Percentiles rank a stretch among this genome's conserved stretches.
phyloP scores from a whole-genome alignment of 176 grass and related monocot species.

The Rhynchospora tenuis region DNA sequence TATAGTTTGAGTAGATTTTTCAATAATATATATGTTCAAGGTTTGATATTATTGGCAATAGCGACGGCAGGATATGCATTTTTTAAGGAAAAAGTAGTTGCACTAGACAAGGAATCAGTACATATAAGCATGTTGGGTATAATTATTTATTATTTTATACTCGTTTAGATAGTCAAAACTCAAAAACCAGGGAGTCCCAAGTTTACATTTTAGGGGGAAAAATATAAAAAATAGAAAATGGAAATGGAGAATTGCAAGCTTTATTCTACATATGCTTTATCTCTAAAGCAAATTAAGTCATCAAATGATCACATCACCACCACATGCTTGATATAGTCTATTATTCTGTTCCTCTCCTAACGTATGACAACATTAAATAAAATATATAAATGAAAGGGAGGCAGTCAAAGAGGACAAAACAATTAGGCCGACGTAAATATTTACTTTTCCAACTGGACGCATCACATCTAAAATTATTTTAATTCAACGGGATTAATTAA shows the following conservation, averaged over 20 bases:
- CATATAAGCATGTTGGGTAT: neutral
- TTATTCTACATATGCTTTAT: neutral
- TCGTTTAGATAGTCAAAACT: neutral
- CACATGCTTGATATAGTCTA: neutral
- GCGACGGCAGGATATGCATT: neutral
- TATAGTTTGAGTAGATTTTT: too few relatives aligned
- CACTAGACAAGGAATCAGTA: neutral
- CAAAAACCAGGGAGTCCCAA: neutral
- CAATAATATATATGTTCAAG: too few relatives aligned
- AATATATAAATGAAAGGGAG: neutral
- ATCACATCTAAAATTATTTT: neutral
- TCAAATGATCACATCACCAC: neutral
- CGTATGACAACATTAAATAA: neutral
- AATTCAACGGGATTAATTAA: neutral
- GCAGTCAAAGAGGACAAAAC: neutral
- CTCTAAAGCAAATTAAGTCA: neutral
- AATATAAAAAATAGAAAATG: neutral
- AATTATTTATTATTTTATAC: neutral
- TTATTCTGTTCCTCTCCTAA: neutral
- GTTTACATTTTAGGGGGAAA: neutral
- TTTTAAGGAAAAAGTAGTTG: neutral
- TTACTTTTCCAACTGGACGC: conserved; percentile 20
- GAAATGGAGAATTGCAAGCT: neutral
- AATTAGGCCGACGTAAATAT: conserved; percentile 11
- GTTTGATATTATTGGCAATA: neutral